Conservation (phyloP, 768 basidiomycete genomes). For the Guyanaporus albipodus region DNA sequence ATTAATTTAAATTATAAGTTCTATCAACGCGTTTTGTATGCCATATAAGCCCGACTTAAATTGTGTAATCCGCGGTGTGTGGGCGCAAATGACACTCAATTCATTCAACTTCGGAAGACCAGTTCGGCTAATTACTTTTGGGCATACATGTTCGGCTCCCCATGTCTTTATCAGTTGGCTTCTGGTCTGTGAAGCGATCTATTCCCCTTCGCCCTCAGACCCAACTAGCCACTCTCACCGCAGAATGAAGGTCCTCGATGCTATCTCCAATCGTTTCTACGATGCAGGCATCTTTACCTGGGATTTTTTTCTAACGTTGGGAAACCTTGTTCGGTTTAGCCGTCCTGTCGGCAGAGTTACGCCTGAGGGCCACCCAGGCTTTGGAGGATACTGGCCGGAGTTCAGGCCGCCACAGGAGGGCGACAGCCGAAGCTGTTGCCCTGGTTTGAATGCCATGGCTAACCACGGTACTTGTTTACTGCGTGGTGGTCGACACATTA, state of each 20-base stretch:
- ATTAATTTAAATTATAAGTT: too few species aligned
- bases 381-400: slow-evolving; percentile 64
- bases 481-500: slow-evolving; percentile 32
- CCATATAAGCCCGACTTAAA: too few species aligned
- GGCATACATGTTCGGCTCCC: neutral
- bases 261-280: slow-evolving; percentile 8
- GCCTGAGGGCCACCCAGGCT: slow-evolving; percentile 49
- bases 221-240: neutral
- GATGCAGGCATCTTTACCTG: slow-evolving; percentile 3
- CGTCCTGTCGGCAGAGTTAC: slow-evolving; percentile 50
- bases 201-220: neutral
- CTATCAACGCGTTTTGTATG: too few species aligned
- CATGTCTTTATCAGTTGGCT: slow-evolving; percentile 1
- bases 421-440: slow-evolving; percentile 69
- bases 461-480: slow-evolving; percentile 72
- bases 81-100: too few species aligned
- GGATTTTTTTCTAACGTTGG: slow-evolving; percentile 13
- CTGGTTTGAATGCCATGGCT: slow-evolving; percentile 71
- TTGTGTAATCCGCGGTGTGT: too few species aligned
- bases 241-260: slow-evolving; percentile 5
- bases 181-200: neutral
- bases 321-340: slow-evolving; percentile 7
- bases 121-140: too few species aligned
- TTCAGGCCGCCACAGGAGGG: slow-evolving; percentile 53
- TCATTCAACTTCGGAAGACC: too few species aligned